phyloP scores from a whole-genome alignment of 1,284 basidiomycete genomes.

The Trichosporon coremiiforme region DNA sequence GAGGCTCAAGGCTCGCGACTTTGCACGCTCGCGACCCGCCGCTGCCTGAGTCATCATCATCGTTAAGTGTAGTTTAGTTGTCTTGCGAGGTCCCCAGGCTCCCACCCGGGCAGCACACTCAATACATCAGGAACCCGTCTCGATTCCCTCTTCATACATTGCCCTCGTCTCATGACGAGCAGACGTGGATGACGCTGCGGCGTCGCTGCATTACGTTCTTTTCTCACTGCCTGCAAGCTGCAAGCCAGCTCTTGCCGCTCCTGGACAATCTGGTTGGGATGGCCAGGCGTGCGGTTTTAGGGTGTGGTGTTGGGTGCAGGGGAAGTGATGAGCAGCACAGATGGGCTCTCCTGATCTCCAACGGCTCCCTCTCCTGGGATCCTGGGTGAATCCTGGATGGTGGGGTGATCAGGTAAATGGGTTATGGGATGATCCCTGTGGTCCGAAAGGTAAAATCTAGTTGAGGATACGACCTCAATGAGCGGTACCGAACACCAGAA shows the following conservation, averaged over 20 bases:
- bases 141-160: neutral
- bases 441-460: slow-evolving; percentile 16
- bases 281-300: neutral
- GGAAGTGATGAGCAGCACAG: slow-evolving; percentile 1
- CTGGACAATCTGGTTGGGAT: neutral
- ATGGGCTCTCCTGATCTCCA: neutral
- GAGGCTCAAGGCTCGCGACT: neutral
- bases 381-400: neutral
- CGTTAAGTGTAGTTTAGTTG: neutral
- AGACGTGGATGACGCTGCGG: neutral
- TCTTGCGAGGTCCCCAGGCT: neutral
- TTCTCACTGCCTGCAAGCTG: neutral
- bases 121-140: slow-evolving; percentile 1
- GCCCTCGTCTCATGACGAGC: slow-evolving; percentile 3
- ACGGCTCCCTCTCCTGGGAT: neutral
- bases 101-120: neutral
- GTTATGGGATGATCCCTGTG: slow-evolving; percentile 14
- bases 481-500: neutral
- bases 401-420: neutral
- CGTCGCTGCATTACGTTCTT: neutral
- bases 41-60: neutral
- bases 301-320: neutral
- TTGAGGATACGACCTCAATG: slow-evolving; percentile 2
- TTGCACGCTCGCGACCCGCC: neutral
- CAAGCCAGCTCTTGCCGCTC: neutral